Percentiles rank a stretch among this genome's conserved stretches.
phyloP scores from a whole-genome alignment of 2,329 filamentous ascomycete genomes.

The Dactylellina haptotyla region DNA sequence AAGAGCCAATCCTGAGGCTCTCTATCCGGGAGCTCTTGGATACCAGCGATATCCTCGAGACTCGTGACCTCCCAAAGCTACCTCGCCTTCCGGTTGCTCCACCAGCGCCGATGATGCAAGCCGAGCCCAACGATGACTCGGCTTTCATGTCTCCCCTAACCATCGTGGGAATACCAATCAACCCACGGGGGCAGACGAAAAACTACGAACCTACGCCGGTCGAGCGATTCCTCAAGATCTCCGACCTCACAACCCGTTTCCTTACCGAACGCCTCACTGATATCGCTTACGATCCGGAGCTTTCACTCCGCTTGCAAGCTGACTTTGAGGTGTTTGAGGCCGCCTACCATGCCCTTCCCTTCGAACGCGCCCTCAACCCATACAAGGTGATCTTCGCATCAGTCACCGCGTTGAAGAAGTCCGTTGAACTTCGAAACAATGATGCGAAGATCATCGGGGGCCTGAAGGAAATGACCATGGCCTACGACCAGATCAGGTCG shows the following conservation, averaged over 20 bases:
- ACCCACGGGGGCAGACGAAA: neutral
- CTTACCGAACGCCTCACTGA: conserved; percentile 34
- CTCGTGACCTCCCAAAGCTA: neutral
- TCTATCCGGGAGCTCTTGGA: conserved; percentile 38
- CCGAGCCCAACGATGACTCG: neutral
- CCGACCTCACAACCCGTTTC: conserved; percentile 22
- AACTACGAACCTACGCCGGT: conserved; percentile 8
- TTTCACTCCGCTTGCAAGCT: conserved; percentile 31
- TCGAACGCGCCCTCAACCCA: conserved; percentile 16
- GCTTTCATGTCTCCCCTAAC: conserved; percentile 27
- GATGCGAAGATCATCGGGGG: conserved; percentile 36
- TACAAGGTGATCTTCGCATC: conserved; percentile 22
- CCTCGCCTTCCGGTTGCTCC: neutral
- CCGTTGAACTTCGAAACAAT: conserved; percentile 27
- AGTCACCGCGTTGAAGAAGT: conserved; percentile 7
- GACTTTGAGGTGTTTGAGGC: conserved; percentile 40
- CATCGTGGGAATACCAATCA: conserved; percentile 28
- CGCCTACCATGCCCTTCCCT: conserved; percentile 16
- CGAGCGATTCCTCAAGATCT: conserved; percentile 33
- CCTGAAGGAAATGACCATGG: conserved; percentile 35
- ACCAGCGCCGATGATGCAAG: neutral
- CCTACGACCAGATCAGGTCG: conserved; percentile 22
- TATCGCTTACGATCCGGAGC: conserved; percentile 32
- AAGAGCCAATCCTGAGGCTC: conserved; percentile 22
- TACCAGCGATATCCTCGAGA: conserved; percentile 34